These are phyloP conservation scores for Trametes cinnabarina DNA, from an alignment of 768 basidiomycete species.

Conservation along the genomic window DNA sequence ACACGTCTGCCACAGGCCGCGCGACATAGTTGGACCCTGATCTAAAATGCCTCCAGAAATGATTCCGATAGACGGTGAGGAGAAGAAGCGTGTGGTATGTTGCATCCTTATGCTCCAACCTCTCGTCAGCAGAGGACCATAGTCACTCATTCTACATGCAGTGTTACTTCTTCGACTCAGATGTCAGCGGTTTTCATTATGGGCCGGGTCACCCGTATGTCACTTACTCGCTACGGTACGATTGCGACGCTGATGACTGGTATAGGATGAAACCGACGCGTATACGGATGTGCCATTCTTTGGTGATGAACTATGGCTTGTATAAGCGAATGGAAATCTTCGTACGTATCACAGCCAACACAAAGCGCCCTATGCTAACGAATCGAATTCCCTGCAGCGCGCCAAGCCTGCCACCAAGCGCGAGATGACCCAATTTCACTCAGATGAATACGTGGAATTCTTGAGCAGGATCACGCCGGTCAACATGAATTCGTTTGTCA, in stretches of 20 bases:
- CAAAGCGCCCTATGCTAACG: too few species aligned
- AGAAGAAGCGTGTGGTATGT: constrained; percentile 83
- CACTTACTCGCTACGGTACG: not conserved
- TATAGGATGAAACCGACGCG: constrained; percentile 94
- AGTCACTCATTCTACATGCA: constrained; percentile 30
- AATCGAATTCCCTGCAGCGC: constrained; percentile 49
- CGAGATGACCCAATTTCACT: constrained; percentile 99
- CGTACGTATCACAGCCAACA: constrained; percentile 49
- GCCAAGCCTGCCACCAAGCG: constrained; percentile 99
- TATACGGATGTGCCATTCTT: constrained; percentile 98
- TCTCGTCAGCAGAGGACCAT: not conserved
- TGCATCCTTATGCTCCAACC: not conserved
- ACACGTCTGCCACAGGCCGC: not conserved
- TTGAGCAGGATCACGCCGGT: constrained; percentile 89
- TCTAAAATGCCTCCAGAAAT: constrained; percentile 32
- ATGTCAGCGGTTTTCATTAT: constrained; percentile 99
- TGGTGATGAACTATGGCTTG: constrained; percentile 99
- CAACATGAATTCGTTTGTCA: constrained; percentile 91
- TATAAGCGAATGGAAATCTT: constrained; percentile 99
- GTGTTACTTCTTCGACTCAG: constrained; percentile 99
- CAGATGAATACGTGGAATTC: constrained; percentile 99
- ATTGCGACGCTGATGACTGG: constrained; percentile 16
- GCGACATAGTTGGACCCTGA: too few species aligned
- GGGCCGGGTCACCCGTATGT: constrained; percentile 92
- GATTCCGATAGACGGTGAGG: constrained; percentile 56